These are phyloP conservation scores for Picea abies DNA, from an alignment of 83 land plant species.

Conservation along the genomic window DNA sequence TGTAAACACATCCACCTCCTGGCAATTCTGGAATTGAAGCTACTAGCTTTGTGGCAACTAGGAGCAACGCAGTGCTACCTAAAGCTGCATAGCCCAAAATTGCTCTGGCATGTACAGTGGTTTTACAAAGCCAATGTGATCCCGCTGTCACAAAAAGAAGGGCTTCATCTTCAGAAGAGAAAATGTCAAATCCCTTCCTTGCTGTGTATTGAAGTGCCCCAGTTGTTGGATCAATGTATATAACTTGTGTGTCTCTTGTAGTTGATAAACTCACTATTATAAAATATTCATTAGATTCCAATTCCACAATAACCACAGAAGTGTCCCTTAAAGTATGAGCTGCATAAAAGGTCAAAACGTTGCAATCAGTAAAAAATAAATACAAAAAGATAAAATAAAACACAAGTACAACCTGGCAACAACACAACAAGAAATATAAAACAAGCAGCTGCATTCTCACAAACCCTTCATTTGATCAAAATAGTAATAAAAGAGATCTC, in stretches of 20 bases:
- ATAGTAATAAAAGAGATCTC: neutral
- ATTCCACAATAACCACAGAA: slow-evolving; percentile 69
- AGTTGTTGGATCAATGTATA: slow-evolving; percentile 94
- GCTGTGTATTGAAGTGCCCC: slow-evolving; percentile 67
- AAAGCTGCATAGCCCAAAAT: too few relatives aligned
- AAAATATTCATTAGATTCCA: slow-evolving; percentile 80
- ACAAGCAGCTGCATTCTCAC: neutral
- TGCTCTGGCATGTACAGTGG: too few relatives aligned
- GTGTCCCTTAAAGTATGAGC: slow-evolving; percentile 56
- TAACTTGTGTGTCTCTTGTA: slow-evolving; percentile 79
- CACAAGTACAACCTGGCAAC: neutral
- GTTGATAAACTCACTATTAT: slow-evolving; percentile 80
- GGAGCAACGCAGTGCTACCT: slow-evolving; percentile 60
- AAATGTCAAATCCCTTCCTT: slow-evolving; percentile 61
- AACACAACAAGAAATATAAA: neutral
- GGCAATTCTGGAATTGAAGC: slow-evolving; percentile 77
- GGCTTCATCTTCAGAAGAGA: slow-evolving; percentile 79
- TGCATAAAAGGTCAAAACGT: slow-evolving; percentile 21
- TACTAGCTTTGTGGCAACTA: slow-evolving; percentile 83
- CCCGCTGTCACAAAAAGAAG: slow-evolving; percentile 53
- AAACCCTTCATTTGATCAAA: neutral
- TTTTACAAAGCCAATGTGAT: too few relatives aligned
- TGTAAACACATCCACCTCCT: slow-evolving; percentile 90
- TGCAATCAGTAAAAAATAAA: slow-evolving; percentile 3
- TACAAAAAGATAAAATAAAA: neutral